phyloP scores from a whole-genome alignment of 306 rosid species.

The Vachellia pachyceras region DNA sequence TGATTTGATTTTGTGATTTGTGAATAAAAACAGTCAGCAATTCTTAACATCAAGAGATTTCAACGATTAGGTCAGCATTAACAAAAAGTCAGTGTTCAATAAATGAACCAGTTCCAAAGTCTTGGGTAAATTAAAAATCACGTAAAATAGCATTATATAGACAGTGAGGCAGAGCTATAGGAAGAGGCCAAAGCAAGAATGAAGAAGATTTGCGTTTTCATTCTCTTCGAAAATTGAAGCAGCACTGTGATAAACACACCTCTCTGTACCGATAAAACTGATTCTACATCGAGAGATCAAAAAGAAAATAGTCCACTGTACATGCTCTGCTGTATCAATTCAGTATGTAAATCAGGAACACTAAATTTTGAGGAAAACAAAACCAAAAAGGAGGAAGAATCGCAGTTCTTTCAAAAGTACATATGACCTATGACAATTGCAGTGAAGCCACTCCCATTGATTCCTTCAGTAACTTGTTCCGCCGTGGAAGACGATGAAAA shows the following conservation, averaged over 20 bases:
- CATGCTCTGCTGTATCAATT: too few species aligned
- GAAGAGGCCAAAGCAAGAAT: not conserved
- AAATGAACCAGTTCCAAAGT: not conserved
- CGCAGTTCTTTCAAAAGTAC: too few species aligned
- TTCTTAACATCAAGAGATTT: constrained; percentile 2
- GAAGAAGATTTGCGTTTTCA: not conserved
- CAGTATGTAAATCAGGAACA: too few species aligned
- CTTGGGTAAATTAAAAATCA: not conserved
- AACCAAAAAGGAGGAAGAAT: too few species aligned
- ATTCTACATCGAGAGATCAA: not conserved
- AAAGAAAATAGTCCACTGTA: not conserved
- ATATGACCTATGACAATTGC: too few species aligned
- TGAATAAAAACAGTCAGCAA: constrained; percentile 9
- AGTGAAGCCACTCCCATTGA: too few species aligned
- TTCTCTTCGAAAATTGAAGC: not conserved
- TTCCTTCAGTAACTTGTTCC: too few species aligned
- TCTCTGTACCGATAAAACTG: not conserved
- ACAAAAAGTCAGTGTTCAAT: not conserved
- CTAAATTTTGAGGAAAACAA: too few species aligned
- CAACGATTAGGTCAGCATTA: not conserved
- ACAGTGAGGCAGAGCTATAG: not conserved
- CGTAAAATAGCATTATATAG: too few species aligned
- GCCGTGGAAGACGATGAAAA: too few species aligned
- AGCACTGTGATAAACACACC: not conserved
- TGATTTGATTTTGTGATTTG: not conserved